phyloP scores from a whole-genome alignment of 805 yeast genomes.

The Torulaspora indica region DNA sequence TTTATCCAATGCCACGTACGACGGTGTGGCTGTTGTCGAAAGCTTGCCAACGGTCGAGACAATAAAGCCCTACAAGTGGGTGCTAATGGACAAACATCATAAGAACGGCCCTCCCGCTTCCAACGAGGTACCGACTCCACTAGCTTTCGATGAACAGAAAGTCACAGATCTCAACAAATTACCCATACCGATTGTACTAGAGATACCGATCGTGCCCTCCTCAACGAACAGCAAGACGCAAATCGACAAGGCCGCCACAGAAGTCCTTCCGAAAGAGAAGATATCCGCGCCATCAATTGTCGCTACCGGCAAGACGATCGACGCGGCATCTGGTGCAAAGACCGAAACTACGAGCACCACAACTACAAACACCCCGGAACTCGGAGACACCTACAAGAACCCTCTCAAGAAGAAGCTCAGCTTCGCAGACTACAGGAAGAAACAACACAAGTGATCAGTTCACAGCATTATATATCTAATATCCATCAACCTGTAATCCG shows the following conservation, averaged over 20 bases:
- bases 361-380: constrained; percentile 8
- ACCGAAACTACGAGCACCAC: constrained; percentile 7
- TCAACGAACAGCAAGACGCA: background rate
- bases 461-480: background rate
- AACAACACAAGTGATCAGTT: constrained; percentile 13
- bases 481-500: background rate
- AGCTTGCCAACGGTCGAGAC: background rate
- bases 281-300: background rate
- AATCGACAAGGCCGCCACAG: background rate
- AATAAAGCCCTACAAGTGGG: constrained; percentile 12
- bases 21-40: background rate
- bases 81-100: constrained; percentile 6
- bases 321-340: background rate
- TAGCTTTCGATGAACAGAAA: constrained; percentile 24
- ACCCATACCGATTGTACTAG: constrained; percentile 25
- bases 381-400: constrained; percentile 6
- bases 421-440: constrained; percentile 38
- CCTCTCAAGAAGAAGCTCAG: constrained; percentile 33
- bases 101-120: background rate
- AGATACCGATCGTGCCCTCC: constrained; percentile 6
- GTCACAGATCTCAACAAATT: constrained; percentile 23
- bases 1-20: background rate
- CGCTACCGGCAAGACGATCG: background rate
- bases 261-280: background rate
- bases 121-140: constrained; percentile 7